Percentiles rank a stretch among this genome's conserved stretches.
These are phyloP conservation scores for Pulveroboletus sp. DNA, from an alignment of 768 basidiomycete species.

Conservation along the genomic window DNA sequence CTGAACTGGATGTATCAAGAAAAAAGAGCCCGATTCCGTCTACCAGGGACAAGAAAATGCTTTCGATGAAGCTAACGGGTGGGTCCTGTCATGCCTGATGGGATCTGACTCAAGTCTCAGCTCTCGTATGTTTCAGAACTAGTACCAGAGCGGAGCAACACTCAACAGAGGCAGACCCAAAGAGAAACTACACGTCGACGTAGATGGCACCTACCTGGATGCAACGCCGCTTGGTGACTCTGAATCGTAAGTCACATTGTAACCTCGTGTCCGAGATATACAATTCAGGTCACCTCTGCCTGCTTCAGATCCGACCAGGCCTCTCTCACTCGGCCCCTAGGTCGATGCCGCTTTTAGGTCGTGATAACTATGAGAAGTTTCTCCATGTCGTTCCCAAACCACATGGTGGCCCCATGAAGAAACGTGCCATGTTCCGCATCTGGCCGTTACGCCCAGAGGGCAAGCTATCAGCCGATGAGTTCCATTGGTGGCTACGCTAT, in stretches of 20 bases:
- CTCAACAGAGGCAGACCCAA: neutral
- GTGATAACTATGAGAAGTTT: neutral
- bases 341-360: conserved; percentile 8
- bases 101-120: neutral
- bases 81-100: neutral
- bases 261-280: no score
- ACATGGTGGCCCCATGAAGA: neutral
- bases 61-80: neutral
- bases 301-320: neutral
- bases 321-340: neutral
- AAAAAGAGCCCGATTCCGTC: no score
- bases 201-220: no score
- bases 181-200: no score
- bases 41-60: no score
- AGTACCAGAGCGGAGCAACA: neutral
- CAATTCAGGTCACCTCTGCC: no score
- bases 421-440: no score
- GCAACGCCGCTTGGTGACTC: no score
- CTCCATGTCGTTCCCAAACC: conserved; percentile 3
- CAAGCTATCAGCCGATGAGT: conserved; percentile 20
- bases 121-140: neutral
- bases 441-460: no score
- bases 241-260: no score
- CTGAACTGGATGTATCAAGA: neutral
- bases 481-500: conserved; percentile 28